A percentile compares a stretch with the other conserved stretches of the same genome.
Conservation (phyloP, 306 rosid genomes). For the Cicer yamashitae region DNA sequence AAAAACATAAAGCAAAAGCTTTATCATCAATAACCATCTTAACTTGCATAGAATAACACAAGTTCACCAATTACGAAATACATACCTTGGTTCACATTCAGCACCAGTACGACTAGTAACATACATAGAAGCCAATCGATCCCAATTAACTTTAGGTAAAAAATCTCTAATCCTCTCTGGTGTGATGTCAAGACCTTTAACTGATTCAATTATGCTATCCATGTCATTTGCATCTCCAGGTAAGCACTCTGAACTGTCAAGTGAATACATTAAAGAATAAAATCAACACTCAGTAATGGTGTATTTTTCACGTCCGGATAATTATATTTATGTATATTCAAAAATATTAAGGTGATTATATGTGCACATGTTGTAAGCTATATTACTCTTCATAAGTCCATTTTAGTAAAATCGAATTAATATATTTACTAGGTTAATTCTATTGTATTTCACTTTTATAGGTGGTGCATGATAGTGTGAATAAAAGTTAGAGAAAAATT, state of each 20-base stretch:
- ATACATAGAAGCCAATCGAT: constrained; percentile 72
- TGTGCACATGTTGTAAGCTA: too few species aligned
- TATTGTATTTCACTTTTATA: background rate
- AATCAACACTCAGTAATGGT: background rate
- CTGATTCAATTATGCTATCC: constrained; percentile 63
- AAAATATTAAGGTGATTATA: too few species aligned
- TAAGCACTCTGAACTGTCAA: constrained; percentile 55
- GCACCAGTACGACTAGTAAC: constrained; percentile 62
- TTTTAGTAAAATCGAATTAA: too few species aligned
- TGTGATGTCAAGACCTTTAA: constrained; percentile 65
- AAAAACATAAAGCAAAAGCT: constrained; percentile 6
- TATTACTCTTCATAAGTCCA: too few species aligned
- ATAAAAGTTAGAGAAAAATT: background rate
- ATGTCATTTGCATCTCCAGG: constrained; percentile 59
- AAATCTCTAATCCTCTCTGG: constrained; percentile 65
- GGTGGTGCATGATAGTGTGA: too few species aligned
- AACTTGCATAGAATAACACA: constrained; percentile 23
- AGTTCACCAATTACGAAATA: constrained; percentile 29
- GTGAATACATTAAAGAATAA: constrained; percentile 12
- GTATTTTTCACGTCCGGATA: too few species aligned
- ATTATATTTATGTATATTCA: too few species aligned
- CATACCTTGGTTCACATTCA: constrained; percentile 94
- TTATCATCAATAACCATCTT: background rate
- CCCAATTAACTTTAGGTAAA: constrained; percentile 87
- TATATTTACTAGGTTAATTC: too few species aligned